Evolutionary conservation across 2,329 filamentous ascomycete species (phyloP), one percentile per base, ranked within the genome.

Genomic region (Teratosphaeria viscida): DNA sequence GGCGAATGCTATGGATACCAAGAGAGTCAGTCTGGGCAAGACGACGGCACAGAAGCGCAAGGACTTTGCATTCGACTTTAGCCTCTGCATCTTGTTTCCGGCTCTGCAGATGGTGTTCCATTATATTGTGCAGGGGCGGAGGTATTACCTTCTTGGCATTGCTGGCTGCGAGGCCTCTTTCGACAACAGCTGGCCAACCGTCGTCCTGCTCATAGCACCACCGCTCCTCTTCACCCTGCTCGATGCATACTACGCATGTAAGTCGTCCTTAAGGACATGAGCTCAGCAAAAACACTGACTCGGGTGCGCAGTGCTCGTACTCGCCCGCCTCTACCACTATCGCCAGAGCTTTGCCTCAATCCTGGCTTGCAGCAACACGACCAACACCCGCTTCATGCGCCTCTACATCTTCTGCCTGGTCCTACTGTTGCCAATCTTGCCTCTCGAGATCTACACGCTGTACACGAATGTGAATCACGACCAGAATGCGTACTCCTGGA

Each of bases 241-340:
- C 11, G 81, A 77, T 27, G 72, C 74, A 2, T 82, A 80, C 68
- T 87, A 84, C 67, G 80, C 84, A 54, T 72, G 85, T 86, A 75
- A 70, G 79, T 74, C 19, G 26, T 14, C 26, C 55, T 37, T 19
- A 27, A 34, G 32, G 10, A 12, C 34, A 14, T 29, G 16, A 32
- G 37, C 55, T 5, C 52, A 23, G 29, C 57, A 59, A 32, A 32
- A 11, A 29, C 39, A 14, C 54, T 60, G 19, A 58, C 32, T 12
- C 43, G 19, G 3, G 19, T 54, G 37, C 10, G 27, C 60, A 87
- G 85, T 76, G 10, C 70, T 87, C 29, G 79, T 87, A 4, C 68
- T 86, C 34, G 73, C 78, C 61, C 84, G 85, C n/a, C 77, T 89
- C 37, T 76, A 78, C 67, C 79, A 77, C 59, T 85, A 88, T 69